Evolutionary conservation across 768 basidiomycete genomes (phyloP).

Genomic region (Macrolepiota albuminosa): DNA sequence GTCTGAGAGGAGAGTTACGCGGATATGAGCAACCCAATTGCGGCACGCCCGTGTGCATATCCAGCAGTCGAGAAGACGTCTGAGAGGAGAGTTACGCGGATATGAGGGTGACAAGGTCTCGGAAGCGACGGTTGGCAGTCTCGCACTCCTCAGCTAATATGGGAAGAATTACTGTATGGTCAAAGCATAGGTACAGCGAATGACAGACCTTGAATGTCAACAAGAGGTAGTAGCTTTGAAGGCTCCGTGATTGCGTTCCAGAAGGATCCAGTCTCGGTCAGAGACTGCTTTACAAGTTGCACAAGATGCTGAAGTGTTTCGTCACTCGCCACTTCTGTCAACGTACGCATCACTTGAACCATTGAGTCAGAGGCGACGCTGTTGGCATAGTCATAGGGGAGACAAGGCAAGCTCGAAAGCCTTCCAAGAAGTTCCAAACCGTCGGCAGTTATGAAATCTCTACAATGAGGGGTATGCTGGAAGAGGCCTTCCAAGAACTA

Average conservation of each 20-base stretch:
- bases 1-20: conserved; percentile 80
- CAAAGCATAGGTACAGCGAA: not conserved
- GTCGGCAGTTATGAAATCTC: conserved; percentile 79
- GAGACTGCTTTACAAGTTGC: conserved; percentile 62
- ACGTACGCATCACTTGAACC: conserved; percentile 82
- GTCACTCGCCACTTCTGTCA: conserved; percentile 81
- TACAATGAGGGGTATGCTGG: conserved; percentile 85
- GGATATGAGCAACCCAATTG: conserved; percentile 75
- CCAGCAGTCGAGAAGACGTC: conserved; percentile 85
- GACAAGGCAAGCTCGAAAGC: conserved; percentile 77
- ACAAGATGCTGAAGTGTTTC: conserved; percentile 71
- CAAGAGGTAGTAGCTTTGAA: conserved; percentile 61
- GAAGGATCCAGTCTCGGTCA: conserved; percentile 65
- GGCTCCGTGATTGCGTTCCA: conserved; percentile 52
- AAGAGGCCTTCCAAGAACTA: conserved; percentile 94
- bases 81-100: conserved; percentile 76
- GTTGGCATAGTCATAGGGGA: conserved; percentile 86
- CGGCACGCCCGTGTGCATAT: conserved; percentile 75
- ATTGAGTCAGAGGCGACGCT: conserved; percentile 84
- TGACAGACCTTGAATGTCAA: conserved; percentile 48
- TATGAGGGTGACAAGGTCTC: conserved; percentile 68
- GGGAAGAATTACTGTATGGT: conserved; percentile 8
- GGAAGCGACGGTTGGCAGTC: conserved; percentile 60
- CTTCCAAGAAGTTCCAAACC: conserved; percentile 71
- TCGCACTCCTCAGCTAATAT: conserved; percentile 39